Evolutionary conservation across 1,139 yeast genomes (phyloP), one percentile per base, ranked within the genome.

Genomic region (Ogataea hybrid): DNA sequence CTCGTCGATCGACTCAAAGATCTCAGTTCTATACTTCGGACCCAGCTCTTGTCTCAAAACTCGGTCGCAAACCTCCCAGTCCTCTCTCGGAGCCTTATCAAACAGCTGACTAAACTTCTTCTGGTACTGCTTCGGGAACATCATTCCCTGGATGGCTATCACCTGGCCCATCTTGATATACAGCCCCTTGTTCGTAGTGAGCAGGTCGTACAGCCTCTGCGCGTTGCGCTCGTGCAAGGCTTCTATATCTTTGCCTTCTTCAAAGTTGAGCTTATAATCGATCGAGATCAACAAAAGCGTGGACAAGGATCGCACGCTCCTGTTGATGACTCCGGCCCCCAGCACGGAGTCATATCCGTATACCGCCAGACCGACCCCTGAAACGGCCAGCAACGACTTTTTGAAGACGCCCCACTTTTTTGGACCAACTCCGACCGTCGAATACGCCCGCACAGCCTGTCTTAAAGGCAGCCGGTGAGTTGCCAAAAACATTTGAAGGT

Each of bases 121-220:
- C 50, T 79, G 84, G 57, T 66, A 82, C 17, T 77, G 82, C 25
- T 68, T 61, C 1, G 95, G 95, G 54, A 85, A 77, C 48, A 82
- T 67, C 11, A 73, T 65, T 1, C 85, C 84, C 54, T 83, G 89
- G 54, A 83, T 77, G 14, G 89, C 89, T 31, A 83, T 74, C 28
- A 85, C 82, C 65, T 83, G 90, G 29, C 90, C 90, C 52, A 83
- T 62, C 60, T 85, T 85, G 56, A 85, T 81, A 57, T 82, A 85
- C 15, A 85, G 68, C 0, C 95, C 94, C 55, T 80, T 81, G 57
- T 85, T 85, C 4, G 62, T 60, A 47, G 67, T 63, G 44, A 85
- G 59, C 53, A 84, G 62, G 33, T 73, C 61, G 50, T 76, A 70
- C 29, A 85, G 61, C 36, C 77, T 62, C 35, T 77, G 75, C 3